These are phyloP conservation scores for Phytophthora citrophthora DNA, from an alignment of 352 stramenopile species.

Conservation along the genomic window DNA sequence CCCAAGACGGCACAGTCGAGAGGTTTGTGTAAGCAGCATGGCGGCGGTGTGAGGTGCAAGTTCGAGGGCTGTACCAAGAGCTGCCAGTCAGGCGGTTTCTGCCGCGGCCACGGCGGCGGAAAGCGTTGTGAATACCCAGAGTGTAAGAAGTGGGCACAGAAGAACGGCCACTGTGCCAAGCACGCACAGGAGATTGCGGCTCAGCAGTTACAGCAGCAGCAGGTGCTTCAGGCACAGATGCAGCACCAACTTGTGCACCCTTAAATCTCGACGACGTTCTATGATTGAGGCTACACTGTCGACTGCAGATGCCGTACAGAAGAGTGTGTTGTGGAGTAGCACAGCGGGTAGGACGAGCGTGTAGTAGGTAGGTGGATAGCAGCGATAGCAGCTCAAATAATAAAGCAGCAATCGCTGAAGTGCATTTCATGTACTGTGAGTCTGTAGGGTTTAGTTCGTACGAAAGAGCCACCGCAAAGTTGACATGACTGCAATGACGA, in stretches of 20 bases:
- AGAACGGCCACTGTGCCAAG: conserved; percentile 88
- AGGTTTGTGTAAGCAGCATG: conserved; percentile 86
- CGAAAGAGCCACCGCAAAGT: too few relatives aligned
- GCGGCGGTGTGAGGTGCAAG: conserved; percentile 85
- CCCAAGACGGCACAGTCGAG: conserved; percentile 87
- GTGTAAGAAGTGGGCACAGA: conserved; percentile 89
- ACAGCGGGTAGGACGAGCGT: conserved; percentile 17
- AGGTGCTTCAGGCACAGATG: conserved; percentile 48
- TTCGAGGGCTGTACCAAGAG: conserved; percentile 90
- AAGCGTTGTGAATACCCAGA: conserved; percentile 87
- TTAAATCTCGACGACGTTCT: conserved; percentile 18
- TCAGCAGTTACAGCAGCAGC: conserved; percentile 53
- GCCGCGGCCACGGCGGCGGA: conserved; percentile 80
- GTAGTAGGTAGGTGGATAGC: conserved; percentile 30
- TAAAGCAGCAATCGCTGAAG: conserved; percentile 30
- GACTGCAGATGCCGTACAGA: conserved; percentile 19
- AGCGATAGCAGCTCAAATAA: conserved; percentile 27
- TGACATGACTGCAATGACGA: too few relatives aligned
- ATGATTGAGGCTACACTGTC: conserved; percentile 25
- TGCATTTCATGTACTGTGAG: conserved; percentile 4
- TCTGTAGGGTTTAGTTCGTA: too few relatives aligned
- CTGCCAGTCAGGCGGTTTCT: conserved; percentile 86
- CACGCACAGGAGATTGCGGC: conserved; percentile 85
- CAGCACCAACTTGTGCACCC: conserved; percentile 47
- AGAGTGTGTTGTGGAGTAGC: conserved; percentile 16